Conservation (phyloP, 257 asterid genomes). For the Oldenlandia corymbosa region DNA sequence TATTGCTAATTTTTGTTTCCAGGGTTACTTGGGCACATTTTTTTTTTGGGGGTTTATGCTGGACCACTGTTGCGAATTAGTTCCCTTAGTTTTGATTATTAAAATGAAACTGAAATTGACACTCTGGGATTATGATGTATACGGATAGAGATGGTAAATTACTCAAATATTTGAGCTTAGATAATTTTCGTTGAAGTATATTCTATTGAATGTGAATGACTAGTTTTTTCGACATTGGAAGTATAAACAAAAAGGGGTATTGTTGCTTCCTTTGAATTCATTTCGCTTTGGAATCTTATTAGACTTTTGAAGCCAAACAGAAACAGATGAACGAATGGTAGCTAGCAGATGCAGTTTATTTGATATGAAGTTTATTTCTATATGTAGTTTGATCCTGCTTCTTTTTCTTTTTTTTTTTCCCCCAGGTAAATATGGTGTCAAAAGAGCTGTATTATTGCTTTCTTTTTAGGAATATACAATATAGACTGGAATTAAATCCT, state of each 20-base stretch:
- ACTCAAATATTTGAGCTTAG: neutral
- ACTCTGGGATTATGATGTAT: neutral
- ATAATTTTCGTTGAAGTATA: neutral
- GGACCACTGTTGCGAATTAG: neutral
- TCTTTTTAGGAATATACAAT: neutral
- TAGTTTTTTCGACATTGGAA: neutral
- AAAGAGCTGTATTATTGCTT: neutral
- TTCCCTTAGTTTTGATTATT: neutral
- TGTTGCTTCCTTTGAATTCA: no score
- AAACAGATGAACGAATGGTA: neutral
- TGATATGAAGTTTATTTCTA: neutral
- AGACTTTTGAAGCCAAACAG: neutral
- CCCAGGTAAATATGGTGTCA: no score
- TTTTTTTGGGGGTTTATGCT: neutral
- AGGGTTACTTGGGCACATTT: no score
- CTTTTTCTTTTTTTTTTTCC: neutral
- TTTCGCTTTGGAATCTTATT: neutral
- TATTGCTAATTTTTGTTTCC: no score
- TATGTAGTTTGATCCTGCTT: neutral
- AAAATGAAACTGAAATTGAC: constrained; percentile 8
- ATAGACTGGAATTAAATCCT: no score
- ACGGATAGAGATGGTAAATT: neutral
- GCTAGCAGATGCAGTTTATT: constrained; percentile 4
- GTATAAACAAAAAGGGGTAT: no score
- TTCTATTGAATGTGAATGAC: neutral